Base-by-base conservation (phyloP, 139 green algal genomes). In the Monoraphidium neglectum region DNA sequence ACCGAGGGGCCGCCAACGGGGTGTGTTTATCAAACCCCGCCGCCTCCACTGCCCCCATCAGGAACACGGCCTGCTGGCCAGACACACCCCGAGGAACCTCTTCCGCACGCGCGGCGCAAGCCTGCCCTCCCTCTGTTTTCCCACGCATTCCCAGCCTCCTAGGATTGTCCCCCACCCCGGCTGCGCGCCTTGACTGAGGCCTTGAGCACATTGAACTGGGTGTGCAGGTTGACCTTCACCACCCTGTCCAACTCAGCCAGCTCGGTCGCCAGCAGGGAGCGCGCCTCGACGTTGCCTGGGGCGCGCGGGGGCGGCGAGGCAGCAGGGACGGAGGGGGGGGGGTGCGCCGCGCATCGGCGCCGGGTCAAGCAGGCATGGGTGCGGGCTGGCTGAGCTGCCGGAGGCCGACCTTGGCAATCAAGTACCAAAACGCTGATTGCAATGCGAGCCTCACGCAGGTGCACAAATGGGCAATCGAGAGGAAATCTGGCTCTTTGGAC, bases 131-230 rank as follows among this genome's bases (percentile, higher is more conserved):
- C 40, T 35, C 35, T 30, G 43, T 26, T 37, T 40, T 35, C 67
- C 35, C 15, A 4, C 51, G 15, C 38, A 12, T 13, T 37, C 40
- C 59, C 40, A 43, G 59, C 56, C 57, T 77, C 37, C 43, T 69
- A 56, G 10, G 13, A 76, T 82, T 28, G 68, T 73, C 56, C 60
- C 79, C 46, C 73, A 77, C 77, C 77, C 83, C 90, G 21, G 95
- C 90, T 70, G 86, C 88, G 46, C 43, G 63, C 73, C 51, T 78
- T 78, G 23, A 77, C 38, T 0, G 74, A 49, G 2, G 80, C 62
- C 51, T 76, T 70, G 2, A 78, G 49, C 16, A 85, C 51, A 62
- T 85, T 85, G 80, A 85, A 85, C 63, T 57, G 69, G 26, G 74
- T 73, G 68, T 74, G 60, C 33, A 81, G 61, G 69, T 85, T 85